Evolutionary conservation across 441 rosid genomes (phyloP).

Genomic region (Theobroma grandiflorum): DNA sequence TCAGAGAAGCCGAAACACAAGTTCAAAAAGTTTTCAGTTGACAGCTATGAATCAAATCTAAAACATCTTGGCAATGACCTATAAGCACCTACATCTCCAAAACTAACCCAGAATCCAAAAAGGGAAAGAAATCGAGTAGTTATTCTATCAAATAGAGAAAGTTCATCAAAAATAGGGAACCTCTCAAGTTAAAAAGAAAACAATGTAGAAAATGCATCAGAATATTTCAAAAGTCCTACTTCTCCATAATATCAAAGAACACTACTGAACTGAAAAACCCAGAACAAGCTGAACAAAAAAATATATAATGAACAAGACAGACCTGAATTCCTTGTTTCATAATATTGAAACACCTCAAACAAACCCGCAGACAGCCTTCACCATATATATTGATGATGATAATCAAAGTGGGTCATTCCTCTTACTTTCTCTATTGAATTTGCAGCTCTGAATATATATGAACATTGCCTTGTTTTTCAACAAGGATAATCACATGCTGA

Average conservation of each 20-base stretch:
- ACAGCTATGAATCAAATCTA: too few relatives aligned
- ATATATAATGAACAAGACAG: not conserved
- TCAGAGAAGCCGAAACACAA: not conserved
- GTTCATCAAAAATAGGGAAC: not conserved
- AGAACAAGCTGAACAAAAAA: not conserved
- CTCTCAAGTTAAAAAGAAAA: not conserved
- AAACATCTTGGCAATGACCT: not conserved
- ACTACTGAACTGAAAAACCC: not conserved
- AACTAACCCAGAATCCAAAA: not conserved
- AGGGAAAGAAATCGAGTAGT: not conserved
- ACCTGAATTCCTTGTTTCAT: constrained; percentile 12
- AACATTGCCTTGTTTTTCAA: not conserved
- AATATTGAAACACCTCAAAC: not conserved
- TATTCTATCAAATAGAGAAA: not conserved
- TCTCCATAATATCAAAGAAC: not conserved
- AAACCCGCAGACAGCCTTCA: constrained; percentile 1
- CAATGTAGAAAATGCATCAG: not conserved
- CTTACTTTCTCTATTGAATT: not conserved
- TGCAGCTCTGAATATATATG: not conserved
- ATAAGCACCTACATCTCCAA: not conserved
- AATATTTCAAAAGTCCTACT: not conserved
- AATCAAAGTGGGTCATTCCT: not conserved
- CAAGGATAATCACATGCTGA: not conserved
- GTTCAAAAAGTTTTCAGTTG: not conserved
- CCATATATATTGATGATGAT: constrained; percentile 12